Evolutionary conservation across 2,329 filamentous ascomycete species (phyloP).

Genomic region (Celoporthe dispersa): DNA sequence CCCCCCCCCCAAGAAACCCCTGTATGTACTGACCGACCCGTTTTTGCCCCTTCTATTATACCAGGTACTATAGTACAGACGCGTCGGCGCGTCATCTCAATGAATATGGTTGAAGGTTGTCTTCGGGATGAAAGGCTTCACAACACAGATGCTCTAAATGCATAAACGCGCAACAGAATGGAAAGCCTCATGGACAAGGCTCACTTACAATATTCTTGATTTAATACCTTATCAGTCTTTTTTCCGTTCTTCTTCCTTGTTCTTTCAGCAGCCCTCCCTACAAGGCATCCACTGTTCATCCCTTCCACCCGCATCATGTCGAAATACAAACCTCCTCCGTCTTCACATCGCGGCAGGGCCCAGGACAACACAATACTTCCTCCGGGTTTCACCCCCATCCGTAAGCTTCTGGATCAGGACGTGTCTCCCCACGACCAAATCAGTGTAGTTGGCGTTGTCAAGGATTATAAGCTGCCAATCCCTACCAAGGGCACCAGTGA

Average conservation of each 20-base stretch:
- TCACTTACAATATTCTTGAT: background rate
- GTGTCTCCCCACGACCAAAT: conserved; percentile 41
- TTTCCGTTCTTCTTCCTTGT: too few relatives aligned
- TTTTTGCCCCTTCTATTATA: background rate
- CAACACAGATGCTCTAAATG: background rate
- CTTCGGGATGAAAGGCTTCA: background rate
- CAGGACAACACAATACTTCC: conserved; percentile 38
- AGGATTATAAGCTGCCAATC: conserved; percentile 62
- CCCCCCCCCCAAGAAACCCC: too few relatives aligned
- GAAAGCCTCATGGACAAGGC: background rate
- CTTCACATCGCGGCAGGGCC: conserved; percentile 5
- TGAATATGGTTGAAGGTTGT: background rate
- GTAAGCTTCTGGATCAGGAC: conserved; percentile 49
- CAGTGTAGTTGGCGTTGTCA: conserved; percentile 72
- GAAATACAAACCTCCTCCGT: conserved; percentile 14
- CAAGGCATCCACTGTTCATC: background rate
- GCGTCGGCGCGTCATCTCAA: background rate
- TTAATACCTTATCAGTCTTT: background rate
- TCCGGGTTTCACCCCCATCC: conserved; percentile 45
- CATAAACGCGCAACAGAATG: background rate
- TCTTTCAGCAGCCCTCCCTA: background rate
- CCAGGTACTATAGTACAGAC: background rate
- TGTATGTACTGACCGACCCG: background rate
- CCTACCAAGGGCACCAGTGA: conserved; percentile 57
- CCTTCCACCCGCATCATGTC: conserved; percentile 4